phyloP scores from a whole-genome alignment of 345 rosid genomes.

The Aquilaria malaccensis region DNA sequence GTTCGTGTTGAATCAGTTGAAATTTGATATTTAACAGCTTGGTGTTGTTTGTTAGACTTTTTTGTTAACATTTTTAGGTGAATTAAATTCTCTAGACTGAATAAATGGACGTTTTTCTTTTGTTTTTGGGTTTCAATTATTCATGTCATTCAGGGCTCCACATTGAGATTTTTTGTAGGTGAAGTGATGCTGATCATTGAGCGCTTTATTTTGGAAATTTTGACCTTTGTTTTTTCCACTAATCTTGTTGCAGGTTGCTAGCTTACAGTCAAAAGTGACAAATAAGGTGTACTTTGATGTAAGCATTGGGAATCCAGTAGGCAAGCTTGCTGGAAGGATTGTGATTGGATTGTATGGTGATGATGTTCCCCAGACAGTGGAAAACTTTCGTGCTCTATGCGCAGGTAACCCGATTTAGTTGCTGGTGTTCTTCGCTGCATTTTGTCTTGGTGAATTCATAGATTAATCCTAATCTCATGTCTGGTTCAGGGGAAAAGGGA shows the following conservation, averaged over 20 bases:
- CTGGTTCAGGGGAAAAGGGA: slow-evolving; percentile 83
- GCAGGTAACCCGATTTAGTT: slow-evolving; percentile 44
- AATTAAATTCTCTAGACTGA: neutral
- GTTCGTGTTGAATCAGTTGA: neutral
- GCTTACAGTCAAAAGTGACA: slow-evolving; percentile 72
- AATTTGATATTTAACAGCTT: neutral
- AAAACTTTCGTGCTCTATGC: slow-evolving; percentile 94
- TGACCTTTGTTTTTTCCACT: neutral
- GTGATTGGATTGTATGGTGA: slow-evolving; percentile 92
- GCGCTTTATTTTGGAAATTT: neutral
- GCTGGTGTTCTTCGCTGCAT: neutral
- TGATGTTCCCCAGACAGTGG: slow-evolving; percentile 91
- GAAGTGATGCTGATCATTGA: neutral
- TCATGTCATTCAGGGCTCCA: neutral
- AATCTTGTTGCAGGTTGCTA: slow-evolving; percentile 29
- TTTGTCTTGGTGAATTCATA: neutral
- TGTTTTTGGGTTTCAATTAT: neutral
- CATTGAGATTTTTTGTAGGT: neutral
- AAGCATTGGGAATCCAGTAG: slow-evolving; percentile 89
- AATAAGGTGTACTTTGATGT: slow-evolving; percentile 89
- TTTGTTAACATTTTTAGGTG: neutral
- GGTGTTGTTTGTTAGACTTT: neutral
- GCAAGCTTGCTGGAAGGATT: slow-evolving; percentile 80
- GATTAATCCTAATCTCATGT: slow-evolving; percentile 8
- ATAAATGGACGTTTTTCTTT: neutral